Conservation (phyloP, 495 filamentous ascomycete genomes). For the Cairneyella variabilis region DNA sequence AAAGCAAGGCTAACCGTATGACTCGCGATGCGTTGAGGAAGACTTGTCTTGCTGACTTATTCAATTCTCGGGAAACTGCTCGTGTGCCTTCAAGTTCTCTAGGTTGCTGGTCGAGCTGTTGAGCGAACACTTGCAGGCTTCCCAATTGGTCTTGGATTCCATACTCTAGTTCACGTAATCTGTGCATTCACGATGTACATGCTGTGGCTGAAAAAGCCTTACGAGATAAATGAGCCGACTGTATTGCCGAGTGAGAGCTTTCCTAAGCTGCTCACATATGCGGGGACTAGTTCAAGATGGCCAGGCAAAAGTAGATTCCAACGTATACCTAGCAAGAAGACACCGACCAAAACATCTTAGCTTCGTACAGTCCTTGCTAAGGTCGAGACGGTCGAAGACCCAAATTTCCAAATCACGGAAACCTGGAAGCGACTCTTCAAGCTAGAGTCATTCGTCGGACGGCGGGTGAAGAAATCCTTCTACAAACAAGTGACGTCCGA, state of each 20-base stretch:
- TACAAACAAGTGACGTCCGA: no score
- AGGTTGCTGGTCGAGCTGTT: neutral
- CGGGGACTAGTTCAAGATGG: neutral
- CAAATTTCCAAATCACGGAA: neutral
- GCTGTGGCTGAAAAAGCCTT: slow-evolving; percentile 2
- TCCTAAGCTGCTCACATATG: neutral
- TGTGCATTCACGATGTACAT: slow-evolving; percentile 1
- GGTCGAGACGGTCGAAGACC: no score
- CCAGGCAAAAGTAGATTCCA: neutral
- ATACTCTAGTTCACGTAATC: slow-evolving; percentile 4
- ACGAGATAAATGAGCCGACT: neutral
- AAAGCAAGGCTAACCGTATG: neutral
- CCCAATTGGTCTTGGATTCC: neutral
- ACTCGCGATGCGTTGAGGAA: no score
- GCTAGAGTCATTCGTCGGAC: no score
- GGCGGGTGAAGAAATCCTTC: no score
- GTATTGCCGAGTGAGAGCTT: neutral
- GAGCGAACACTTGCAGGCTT: neutral
- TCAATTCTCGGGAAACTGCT: neutral
- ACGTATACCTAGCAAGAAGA: neutral
- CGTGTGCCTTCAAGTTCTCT: slow-evolving; percentile 1
- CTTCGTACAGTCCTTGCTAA: no score
- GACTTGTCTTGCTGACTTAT: no score
- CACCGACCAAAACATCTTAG: neutral
- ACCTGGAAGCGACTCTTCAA: neutral